phyloP scores from a whole-genome alignment of 2,329 filamentous ascomycete genomes.

The Sclerotinia glacialis region DNA sequence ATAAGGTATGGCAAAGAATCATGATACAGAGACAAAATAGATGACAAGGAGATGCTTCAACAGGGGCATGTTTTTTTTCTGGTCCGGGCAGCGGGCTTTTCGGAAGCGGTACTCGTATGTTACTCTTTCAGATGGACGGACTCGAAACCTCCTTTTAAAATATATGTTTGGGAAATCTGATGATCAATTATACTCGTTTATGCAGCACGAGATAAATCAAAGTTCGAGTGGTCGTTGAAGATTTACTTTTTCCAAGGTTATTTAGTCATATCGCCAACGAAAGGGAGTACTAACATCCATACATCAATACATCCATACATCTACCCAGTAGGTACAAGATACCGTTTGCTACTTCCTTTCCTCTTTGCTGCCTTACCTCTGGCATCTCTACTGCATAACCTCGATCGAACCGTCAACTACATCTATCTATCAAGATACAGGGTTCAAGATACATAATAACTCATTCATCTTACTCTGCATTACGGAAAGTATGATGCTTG shows the following conservation, averaged over 20 bases:
- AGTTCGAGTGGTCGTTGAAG: background rate
- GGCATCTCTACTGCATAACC: background rate
- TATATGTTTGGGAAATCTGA: background rate
- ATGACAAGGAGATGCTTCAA: slow-evolving; percentile 20
- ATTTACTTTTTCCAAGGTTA: background rate
- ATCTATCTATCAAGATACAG: too few species aligned
- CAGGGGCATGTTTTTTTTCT: slow-evolving; percentile 22
- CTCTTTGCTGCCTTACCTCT: too few species aligned
- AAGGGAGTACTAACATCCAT: too few species aligned
- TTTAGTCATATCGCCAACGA: background rate
- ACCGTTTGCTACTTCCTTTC: background rate
- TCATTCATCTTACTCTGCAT: background rate
- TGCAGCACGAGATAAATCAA: background rate
- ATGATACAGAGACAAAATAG: slow-evolving; percentile 15
- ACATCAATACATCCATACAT: too few species aligned
- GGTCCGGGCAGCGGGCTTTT: slow-evolving; percentile 19
- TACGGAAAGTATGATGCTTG: slow-evolving; percentile 5
- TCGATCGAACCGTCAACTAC: background rate
- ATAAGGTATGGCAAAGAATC: slow-evolving; percentile 21
- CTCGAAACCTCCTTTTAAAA: slow-evolving; percentile 7
- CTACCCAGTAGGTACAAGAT: background rate
- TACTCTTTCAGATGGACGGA: slow-evolving; percentile 1
- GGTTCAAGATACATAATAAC: background rate
- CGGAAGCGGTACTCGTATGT: slow-evolving; percentile 5
- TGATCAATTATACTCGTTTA: background rate